Evolutionary conservation across 345 rosid species (phyloP).

Genomic region (Pugionium dolabratum): DNA sequence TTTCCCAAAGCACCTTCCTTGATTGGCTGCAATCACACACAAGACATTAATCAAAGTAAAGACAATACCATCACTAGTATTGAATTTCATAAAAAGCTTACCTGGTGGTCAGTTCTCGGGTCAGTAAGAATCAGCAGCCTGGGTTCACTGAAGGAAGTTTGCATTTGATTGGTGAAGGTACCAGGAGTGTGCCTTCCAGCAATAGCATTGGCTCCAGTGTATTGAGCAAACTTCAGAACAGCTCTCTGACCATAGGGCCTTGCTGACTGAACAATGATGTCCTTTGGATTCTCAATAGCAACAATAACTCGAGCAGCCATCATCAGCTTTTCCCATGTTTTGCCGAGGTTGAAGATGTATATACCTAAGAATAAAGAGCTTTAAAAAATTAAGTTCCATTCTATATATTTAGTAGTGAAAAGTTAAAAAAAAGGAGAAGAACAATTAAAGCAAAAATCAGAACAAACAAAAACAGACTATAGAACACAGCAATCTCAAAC

Average conservation of each 20-base stretch:
- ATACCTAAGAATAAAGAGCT: slow-evolving; percentile 41
- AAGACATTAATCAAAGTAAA: too few species aligned
- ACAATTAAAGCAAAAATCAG: background rate
- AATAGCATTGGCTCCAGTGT: slow-evolving; percentile 18
- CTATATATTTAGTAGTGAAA: background rate
- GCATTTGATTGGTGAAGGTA: slow-evolving; percentile 92
- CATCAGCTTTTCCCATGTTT: too few species aligned
- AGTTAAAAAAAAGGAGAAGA: background rate
- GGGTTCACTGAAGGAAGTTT: slow-evolving; percentile 88
- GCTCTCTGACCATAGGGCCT: slow-evolving; percentile 64
- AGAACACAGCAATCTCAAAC: background rate
- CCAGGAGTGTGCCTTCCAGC: slow-evolving; percentile 48
- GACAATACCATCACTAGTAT: too few species aligned
- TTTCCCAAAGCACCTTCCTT: too few species aligned
- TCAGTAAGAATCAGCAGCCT: slow-evolving; percentile 26
- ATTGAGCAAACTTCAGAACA: slow-evolving; percentile 84
- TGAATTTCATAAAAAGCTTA: too few species aligned
- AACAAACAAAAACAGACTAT: background rate
- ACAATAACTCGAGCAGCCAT: too few species aligned
- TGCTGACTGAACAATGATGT: too few species aligned
- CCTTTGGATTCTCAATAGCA: too few species aligned
- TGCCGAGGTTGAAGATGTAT: too few species aligned
- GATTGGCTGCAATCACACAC: too few species aligned
- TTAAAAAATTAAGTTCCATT: too few species aligned
- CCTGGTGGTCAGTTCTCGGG: too few species aligned